phyloP scores from a whole-genome alignment of 2,329 filamentous ascomycete species.

The Venturia effusa region DNA sequence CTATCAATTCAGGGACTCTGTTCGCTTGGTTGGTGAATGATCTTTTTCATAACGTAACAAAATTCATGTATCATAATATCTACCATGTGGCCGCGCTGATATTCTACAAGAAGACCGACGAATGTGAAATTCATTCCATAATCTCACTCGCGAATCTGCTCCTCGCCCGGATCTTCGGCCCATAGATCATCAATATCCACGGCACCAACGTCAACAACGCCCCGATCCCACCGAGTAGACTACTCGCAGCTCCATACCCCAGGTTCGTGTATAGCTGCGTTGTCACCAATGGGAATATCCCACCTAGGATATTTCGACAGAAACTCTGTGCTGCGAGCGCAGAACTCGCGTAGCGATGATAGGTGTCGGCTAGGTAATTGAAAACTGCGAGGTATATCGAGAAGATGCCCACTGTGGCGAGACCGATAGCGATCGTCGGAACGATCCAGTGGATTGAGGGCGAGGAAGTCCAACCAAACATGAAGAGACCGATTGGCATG shows the following conservation, averaged over 20 bases:
- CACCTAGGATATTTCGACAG: constrained; percentile 74
- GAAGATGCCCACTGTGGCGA: constrained; percentile 78
- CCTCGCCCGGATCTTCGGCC: constrained; percentile 60
- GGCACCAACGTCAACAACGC: constrained; percentile 65
- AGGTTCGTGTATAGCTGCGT: constrained; percentile 61
- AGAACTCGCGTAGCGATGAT: constrained; percentile 73
- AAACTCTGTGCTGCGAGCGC: constrained; percentile 80
- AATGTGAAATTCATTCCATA: background rate
- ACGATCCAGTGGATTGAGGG: constrained; percentile 58
- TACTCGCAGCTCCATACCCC: constrained; percentile 60
- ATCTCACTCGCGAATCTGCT: constrained; percentile 57
- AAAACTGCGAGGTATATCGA: constrained; percentile 80
- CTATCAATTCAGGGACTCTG: too few relatives aligned
- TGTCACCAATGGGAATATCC: constrained; percentile 70
- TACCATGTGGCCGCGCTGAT: too few relatives aligned
- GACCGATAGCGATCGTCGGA: constrained; percentile 56
- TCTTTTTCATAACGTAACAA: too few relatives aligned
- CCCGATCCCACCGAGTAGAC: constrained; percentile 62
- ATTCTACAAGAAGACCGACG: too few relatives aligned
- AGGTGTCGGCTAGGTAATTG: constrained; percentile 86
- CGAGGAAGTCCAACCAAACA: constrained; percentile 64
- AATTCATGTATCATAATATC: too few relatives aligned
- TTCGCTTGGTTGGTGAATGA: too few relatives aligned
- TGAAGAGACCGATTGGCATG: constrained; percentile 70
- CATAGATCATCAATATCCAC: constrained; percentile 74